Evolutionary conservation across 345 rosid genomes (phyloP), one percentile per base, ranked within the genome.

Genomic region (Dimocarpus longan): DNA sequence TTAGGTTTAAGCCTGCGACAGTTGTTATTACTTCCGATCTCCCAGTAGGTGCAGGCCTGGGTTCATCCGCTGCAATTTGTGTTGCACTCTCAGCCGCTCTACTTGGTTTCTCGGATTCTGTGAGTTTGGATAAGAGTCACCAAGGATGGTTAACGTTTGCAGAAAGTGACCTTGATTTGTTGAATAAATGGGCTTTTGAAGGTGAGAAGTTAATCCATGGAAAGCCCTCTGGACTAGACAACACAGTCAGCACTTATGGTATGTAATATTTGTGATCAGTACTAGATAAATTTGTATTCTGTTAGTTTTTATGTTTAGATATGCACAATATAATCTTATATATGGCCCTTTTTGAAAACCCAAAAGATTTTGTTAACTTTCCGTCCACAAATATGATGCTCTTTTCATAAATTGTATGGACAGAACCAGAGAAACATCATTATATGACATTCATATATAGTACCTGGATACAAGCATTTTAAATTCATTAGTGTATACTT

Each of bases 201-300:
- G 98, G 98, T 7, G 99, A 96, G 83, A 96, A 90, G 86, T 86
- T 94, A 80, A 86, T 96, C 79, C 98, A 94, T 79, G 99, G 99
- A 81, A 92, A 80, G 82, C 99, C 99, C 48, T 96, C 98, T 24
- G 98, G 99, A 70, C 91, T 96, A 8, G 99, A 96, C 91, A 96
- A 94, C 83, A 90, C 99, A 12, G 98, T 94, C 78, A 96, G 99
- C 92, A 84, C 97, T 76, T 94, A 87, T 66, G 99, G 99, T 97
- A 88, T 70, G 88, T 76, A 66, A 66, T 68, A 10, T 68, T 66
- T 26, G 10, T 69, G 22, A 66, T 76, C 62, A n/a, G 8, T 22
- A 5, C 13, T 19, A 37, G 72, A 52, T 39, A 50, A 48, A 57
- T 9, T 56, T 54, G 11, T 32, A 8, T 24, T 32, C 16, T 39